Base-by-base conservation (phyloP, 345 rosid species). In the Ricinus communis region DNA sequence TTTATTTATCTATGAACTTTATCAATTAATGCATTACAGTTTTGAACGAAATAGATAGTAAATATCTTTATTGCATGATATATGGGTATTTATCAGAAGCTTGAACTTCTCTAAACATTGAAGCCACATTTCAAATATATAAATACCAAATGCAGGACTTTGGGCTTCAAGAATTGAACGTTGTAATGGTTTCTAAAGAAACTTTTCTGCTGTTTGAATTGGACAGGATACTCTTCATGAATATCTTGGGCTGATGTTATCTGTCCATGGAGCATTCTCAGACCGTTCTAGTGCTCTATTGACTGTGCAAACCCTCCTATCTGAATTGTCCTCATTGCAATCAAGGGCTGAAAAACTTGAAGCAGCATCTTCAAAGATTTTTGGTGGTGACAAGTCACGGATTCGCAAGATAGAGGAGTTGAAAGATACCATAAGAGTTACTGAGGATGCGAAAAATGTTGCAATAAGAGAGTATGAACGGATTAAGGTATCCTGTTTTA, bases 371-470 rank as follows among this genome's bases (percentile, higher is more conserved):
- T 88, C 97, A 46, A 96, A 96, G 78, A 85, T 93, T 74, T 96
- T 88, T 89, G 99, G 99, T 27, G 98, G 98, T 30, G 99, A 96
- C 85, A 96, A 83, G 85, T 89, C 97, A 56, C 86, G 98, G 86
- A 84, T 93, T 74, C 89, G 85, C 65, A 93, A 89, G 73, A 81
- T 88, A 49, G 97, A 96, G 80, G 99, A 93, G 83, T 71, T 96
- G 62, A 91, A 88, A 79, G 98, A 89, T 80, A 87, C 87, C 47
- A 89, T 89, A 77, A 86, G 85, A 66, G 89, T 41, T 51, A 89
- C 97, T 12, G 97, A 92, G 81, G 94, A 89, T 68, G 96, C 98
- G 15, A 95, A 95, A 85, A 83, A 82, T 82, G 90, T 88, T 71
- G 91, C 99, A 25, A 83, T 85, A 41, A 86, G 92, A 56, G 93